phyloP scores from a whole-genome alignment of 2,329 filamentous ascomycete genomes.

The Aureobasidium musti region DNA sequence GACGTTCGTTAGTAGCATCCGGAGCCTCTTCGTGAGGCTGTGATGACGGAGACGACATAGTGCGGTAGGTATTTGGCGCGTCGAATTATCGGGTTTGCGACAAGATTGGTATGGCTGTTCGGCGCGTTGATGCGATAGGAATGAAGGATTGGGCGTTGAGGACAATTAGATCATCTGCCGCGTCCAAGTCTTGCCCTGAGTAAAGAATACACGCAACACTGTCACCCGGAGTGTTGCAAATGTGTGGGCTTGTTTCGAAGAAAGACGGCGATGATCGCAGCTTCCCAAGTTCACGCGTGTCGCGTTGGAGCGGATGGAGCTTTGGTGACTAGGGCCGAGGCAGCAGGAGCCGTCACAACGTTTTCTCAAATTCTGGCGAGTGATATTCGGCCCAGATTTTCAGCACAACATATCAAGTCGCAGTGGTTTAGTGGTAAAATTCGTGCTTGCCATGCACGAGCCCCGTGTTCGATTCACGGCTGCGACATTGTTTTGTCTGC shows the following conservation, averaged over 20 bases:
- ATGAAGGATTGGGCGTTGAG: slow-evolving; percentile 3
- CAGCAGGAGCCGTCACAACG: background rate
- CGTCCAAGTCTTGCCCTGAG: background rate
- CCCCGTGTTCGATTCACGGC: slow-evolving; percentile 30
- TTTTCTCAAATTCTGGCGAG: too few relatives aligned
- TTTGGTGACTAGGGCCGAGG: slow-evolving; percentile 9
- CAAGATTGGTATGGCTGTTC: background rate
- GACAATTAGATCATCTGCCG: background rate
- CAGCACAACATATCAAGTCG: background rate
- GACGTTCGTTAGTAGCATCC: slow-evolving; percentile 24
- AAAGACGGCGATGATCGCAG: slow-evolving; percentile 19
- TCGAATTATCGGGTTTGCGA: slow-evolving; percentile 21
- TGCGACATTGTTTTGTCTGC: slow-evolving; percentile 24
- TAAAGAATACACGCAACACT: background rate
- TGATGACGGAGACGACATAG: slow-evolving; percentile 23
- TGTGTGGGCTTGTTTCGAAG: background rate
- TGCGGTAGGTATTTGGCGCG: background rate
- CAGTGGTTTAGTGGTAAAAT: slow-evolving; percentile 31
- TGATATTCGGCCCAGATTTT: too few relatives aligned
- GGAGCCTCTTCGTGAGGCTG: slow-evolving; percentile 12
- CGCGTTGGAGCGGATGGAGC: slow-evolving; percentile 2
- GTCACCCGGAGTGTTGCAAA: background rate
- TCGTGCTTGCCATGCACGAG: slow-evolving; percentile 29
- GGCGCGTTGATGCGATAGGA: slow-evolving; percentile 9
- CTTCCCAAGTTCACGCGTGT: slow-evolving; percentile 15